These are phyloP conservation scores for Ceratobasidium sp. DNA, from an alignment of 1,284 basidiomycete genomes.

Conservation along the genomic window DNA sequence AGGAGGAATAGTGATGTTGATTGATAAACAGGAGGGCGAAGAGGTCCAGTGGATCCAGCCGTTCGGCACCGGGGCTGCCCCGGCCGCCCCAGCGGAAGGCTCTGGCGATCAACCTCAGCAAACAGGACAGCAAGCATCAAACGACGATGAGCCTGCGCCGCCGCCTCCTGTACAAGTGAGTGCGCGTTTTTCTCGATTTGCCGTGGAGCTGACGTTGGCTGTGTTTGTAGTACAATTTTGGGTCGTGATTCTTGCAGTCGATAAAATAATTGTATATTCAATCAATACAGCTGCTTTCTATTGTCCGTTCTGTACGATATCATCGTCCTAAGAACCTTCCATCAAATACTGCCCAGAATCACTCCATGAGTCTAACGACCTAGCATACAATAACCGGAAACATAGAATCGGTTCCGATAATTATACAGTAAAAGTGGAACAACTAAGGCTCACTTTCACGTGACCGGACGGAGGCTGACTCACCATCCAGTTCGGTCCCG, in stretches of 20 bases:
- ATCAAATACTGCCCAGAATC: too few relatives aligned
- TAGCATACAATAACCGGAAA: too few relatives aligned
- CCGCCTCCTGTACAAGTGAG: constrained; percentile 34
- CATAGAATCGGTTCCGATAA: too few relatives aligned
- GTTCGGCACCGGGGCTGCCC: constrained; percentile 45
- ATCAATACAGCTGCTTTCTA: too few relatives aligned
- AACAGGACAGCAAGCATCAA: not conserved
- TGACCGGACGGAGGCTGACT: not conserved
- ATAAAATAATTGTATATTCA: too few relatives aligned
- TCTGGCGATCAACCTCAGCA: too few relatives aligned
- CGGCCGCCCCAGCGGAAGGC: constrained; percentile 40
- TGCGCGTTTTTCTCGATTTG: not conserved
- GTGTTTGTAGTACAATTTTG: constrained; percentile 17
- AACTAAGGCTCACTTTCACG: not conserved
- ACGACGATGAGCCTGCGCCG: constrained; percentile 13
- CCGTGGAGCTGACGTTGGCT: not conserved
- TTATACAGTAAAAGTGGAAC: too few relatives aligned
- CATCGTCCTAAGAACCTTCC: too few relatives aligned
- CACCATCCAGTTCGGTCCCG: not conserved
- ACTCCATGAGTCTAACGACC: too few relatives aligned
- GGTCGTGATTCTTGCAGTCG: constrained; percentile 5
- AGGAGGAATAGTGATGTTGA: constrained; percentile 55
- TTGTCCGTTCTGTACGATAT: too few relatives aligned
- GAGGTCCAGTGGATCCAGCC: constrained; percentile 52
- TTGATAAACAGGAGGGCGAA: constrained; percentile 49